Base-by-base conservation (phyloP, 495 filamentous ascomycete genomes). In the Staphylotrichum tortipilum region DNA sequence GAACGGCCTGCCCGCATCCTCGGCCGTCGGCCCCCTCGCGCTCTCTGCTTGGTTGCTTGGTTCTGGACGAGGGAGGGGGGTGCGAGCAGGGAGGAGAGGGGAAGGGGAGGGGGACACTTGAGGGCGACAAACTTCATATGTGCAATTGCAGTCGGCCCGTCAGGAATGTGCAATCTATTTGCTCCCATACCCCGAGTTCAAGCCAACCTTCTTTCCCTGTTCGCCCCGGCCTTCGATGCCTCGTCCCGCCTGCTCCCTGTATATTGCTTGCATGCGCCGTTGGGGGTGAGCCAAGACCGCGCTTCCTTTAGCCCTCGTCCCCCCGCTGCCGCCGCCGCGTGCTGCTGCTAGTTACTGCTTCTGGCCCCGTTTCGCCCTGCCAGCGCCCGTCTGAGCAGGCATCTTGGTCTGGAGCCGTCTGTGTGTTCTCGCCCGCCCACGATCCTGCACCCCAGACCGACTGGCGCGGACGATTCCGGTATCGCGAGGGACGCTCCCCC, bases 251-350 rank as follows among this genome's bases (percentile, higher is more conserved):
- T 42, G 42, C 41, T 50, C 26, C 47, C 40, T 28, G 37, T 52
- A 62, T 55, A 64, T 58, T 64, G 54, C 53, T 43, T 58, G 59
- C 56, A 61, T 54, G 51, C 50, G 36, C 40, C 54, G 43, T 57
- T 61, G 53, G 45, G 53, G 50, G 50, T 47, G 52, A 56, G 46
- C 52, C 52, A 44, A 57, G 40, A 28, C 49, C 24, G n/a, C 48
- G 29, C 40, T 44, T 36, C 40, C 48, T 41, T 23, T 36, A 15
- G 11, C 28, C 40, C n/a, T 30, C 44, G 41, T n/a, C n/a, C n/a
- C n/a, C n/a, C n/a, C n/a, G n/a, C n/a, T n/a, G n/a, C n/a, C n/a
- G n/a, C n/a, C n/a, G n/a, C n/a, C n/a, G n/a, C n/a, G n/a, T n/a
- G n/a, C n/a, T n/a, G n/a, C n/a, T n/a, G n/a, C n/a, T n/a, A n/a